Base-by-base conservation (phyloP, 345 rosid species). In the Citrus glauca region DNA sequence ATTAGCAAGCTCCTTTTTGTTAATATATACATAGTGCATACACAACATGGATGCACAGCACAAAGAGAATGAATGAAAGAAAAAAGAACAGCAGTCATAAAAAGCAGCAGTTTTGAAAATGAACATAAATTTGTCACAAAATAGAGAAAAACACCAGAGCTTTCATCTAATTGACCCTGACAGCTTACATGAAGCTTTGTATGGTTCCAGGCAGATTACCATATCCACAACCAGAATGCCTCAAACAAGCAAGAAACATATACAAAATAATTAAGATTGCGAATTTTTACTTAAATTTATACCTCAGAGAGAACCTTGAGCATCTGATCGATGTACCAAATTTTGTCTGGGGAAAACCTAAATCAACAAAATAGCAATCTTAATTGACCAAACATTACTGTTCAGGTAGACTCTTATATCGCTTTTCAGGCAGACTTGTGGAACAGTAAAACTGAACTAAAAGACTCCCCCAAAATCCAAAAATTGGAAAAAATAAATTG, bases 281-380 rank as follows among this genome's bases (percentile, higher is more conserved):
- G 22, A 66, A 66, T 17, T 33, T 30, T 59, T 27, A 57, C 56
- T 64, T 72, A 42, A 71, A 79, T 56, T 82, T 72, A 81, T 93
- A 94, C 99, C 99, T 97, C 93, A 14, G 93, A 86, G 59, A 97
- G 96, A 89, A 94, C 99, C 93, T 90, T 96, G 85, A 96, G 93
- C 99, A 97, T 97, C 91, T 94, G 98, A 88, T 94, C 97, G 78
- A 94, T 91, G 87, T 97, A 92, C 99, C 99, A 96, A 45, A 90
- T 85, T 85, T 96, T 96, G 81, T 96, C 98, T 2, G 94, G 93
- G 77, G 99, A 91, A 90, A 91, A 96, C 97, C 99, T 96, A 78
- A 80, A 83, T 71, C 45, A 83, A 68, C 77, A 81, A 73, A 88
- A 53, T 61, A 77, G 66, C 27, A 76, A 56, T 68, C 56, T 82